Evolutionary conservation across 1,139 yeast genomes (phyloP).

Genomic region (Kodamaea fungicola): DNA sequence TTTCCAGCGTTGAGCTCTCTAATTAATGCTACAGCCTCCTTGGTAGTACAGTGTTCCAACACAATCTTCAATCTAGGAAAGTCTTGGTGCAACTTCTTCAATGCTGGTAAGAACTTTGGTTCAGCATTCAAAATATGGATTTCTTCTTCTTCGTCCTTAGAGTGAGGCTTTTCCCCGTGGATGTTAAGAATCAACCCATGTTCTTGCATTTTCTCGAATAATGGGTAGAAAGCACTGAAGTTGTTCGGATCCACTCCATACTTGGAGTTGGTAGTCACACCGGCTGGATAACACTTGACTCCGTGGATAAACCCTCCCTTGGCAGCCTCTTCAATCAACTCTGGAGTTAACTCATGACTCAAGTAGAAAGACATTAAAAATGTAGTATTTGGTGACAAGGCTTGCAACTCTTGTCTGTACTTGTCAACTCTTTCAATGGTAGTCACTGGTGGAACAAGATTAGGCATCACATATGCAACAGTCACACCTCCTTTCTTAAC

Average conservation of each 20-base stretch:
- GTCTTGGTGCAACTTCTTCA: conserved; percentile 68
- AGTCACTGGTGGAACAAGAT: conserved; percentile 87
- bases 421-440: conserved; percentile 69
- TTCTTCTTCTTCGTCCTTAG: conserved; percentile 34
- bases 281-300: conserved; percentile 96
- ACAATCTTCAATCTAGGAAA: conserved; percentile 87
- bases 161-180: conserved; percentile 92
- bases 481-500: conserved; percentile 88
- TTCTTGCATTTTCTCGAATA: conserved; percentile 83
- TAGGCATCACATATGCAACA: conserved; percentile 94
- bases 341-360: conserved; percentile 77
- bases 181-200: conserved; percentile 74
- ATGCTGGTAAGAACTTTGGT: conserved; percentile 87
- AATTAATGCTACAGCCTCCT: conserved; percentile 78
- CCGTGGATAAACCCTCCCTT: conserved; percentile 67
- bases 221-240: conserved; percentile 81
- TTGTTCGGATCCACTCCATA: conserved; percentile 96
- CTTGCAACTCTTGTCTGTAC: conserved; percentile 63
- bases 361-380: conserved; percentile 90
- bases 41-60: conserved; percentile 92
- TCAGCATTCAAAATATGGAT: conserved; percentile 94
- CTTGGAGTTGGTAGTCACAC: conserved; percentile 92
- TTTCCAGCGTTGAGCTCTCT: conserved; percentile 58
- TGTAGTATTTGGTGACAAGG: conserved; percentile 77
- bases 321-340: conserved; percentile 78